A percentile compares a stretch with the other conserved stretches of the same genome.
Evolutionary conservation across 2,329 filamentous ascomycete genomes (phyloP).

Genomic region (Aschersonia sp.): DNA sequence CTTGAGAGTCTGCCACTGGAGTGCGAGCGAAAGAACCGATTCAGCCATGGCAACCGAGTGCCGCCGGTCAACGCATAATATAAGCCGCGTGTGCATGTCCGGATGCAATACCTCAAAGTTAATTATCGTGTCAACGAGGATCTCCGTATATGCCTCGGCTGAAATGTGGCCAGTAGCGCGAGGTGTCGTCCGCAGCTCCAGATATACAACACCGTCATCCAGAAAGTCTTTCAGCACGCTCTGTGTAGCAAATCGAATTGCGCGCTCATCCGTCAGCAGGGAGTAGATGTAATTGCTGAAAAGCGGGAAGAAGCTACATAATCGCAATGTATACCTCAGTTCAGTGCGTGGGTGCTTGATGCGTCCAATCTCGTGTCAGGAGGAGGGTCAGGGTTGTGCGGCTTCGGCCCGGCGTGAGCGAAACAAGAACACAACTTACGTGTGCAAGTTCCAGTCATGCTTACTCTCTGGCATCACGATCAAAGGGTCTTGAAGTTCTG

Average conservation of each 20-base stretch:
- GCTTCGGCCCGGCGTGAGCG: no score
- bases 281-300: conserved; percentile 71
- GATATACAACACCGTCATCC: conserved; percentile 57
- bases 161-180: conserved; percentile 45
- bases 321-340: background rate
- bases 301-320: conserved; percentile 55
- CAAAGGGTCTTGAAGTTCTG: conserved; percentile 52
- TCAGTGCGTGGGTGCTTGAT: background rate
- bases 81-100: conserved; percentile 46
- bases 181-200: conserved; percentile 71
- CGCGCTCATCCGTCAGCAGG: conserved; percentile 48
- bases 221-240: conserved; percentile 54
- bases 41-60: conserved; percentile 42
- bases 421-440: conserved; percentile 29
- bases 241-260: conserved; percentile 46
- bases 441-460: conserved; percentile 54
- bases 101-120: conserved; percentile 27
- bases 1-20: conserved; percentile 25
- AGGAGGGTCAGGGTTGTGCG: no score
- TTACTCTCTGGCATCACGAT: conserved; percentile 55
- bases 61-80: conserved; percentile 62
- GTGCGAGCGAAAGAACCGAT: conserved; percentile 50
- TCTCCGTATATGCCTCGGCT: conserved; percentile 48
- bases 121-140: conserved; percentile 50
- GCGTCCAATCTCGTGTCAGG: no score